Conservation (phyloP, 1,284 basidiomycete genomes). For the Inonotus hispidus region DNA sequence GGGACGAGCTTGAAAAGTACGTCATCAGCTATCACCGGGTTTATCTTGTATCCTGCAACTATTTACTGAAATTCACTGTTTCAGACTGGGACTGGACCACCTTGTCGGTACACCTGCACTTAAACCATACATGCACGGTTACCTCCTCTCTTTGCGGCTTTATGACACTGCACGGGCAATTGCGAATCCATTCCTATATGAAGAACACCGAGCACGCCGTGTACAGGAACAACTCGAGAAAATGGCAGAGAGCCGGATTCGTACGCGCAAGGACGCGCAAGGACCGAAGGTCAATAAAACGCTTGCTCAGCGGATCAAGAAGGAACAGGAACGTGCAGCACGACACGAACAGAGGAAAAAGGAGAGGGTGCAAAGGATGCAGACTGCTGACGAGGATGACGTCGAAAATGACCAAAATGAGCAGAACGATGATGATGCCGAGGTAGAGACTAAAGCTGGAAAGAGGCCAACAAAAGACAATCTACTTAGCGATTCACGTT, state of each 20-base stretch:
- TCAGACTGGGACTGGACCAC: constrained; percentile 85
- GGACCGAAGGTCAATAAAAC: constrained; percentile 88
- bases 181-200: constrained; percentile 93
- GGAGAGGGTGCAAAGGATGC: constrained; percentile 42
- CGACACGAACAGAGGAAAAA: constrained; percentile 58
- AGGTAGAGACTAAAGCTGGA: constrained; percentile 27
- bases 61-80: constrained; percentile 1
- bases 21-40: not conserved
- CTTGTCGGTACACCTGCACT: constrained; percentile 91
- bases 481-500: constrained; percentile 84
- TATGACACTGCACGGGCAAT: constrained; percentile 96
- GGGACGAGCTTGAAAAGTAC: constrained; percentile 65
- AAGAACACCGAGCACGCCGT: constrained; percentile 86
- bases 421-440: constrained; percentile 36
- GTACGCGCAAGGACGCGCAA: constrained; percentile 58
- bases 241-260: constrained; percentile 89
- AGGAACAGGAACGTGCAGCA: constrained; percentile 66
- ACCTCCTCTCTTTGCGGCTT: constrained; percentile 92
- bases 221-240: constrained; percentile 90
- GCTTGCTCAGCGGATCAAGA: constrained; percentile 81
- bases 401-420: constrained; percentile 35
- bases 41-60: not conserved
- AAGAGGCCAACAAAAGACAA: constrained; percentile 35
- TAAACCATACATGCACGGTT: constrained; percentile 99
- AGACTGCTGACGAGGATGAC: constrained; percentile 29